Evolutionary conservation across 23 red algal species (phyloP), one percentile per base, ranked within the genome.

Genomic region (Gracilaria vermiculophylla): DNA sequence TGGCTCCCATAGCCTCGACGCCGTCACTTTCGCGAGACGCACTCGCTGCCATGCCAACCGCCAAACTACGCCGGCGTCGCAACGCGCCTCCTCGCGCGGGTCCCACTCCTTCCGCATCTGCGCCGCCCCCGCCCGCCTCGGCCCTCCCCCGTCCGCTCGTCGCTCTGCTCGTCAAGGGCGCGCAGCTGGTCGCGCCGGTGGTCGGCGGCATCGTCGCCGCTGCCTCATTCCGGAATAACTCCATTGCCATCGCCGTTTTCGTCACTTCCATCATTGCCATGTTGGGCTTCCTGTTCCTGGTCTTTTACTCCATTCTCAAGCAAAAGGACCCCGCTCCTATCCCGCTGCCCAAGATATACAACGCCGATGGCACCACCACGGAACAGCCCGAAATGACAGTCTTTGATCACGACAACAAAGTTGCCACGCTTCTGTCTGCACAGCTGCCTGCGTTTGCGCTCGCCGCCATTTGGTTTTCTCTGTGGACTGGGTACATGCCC

Each of bases 391-490:
- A 40, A 19, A 31, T 88, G 32, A 77, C 84, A 4, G 84, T 88
- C 25, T 45, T 72, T 58, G 84, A 88, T 53, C 72, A 88, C 44
- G 84, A 88, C 58, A 73, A 88, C 40, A 58, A 78, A 36, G 58
- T 88, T 31, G 84, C 69, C n/a, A 88, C 35, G 8, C 35, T 77
- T 15, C 44, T 88, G n/a, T 47, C 84, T 0, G 28, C 72, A 19
- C 42, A 88, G 34, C 36, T 88, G 24, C 54, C 70, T 29, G 67
- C 31, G 0, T 70, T 88, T 65, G 72, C 48, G 2, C 37, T 88
- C 16, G 84, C 84, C 20, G 56, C 84, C 42, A 20, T 62, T 62
- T 88, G 84, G 84, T 48, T 88, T 27, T 64, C 10, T 61, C 25
- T 77, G 17, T 88, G 84, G 84, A 72, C 52, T 17, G 20, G 44